Evolutionary conservation across 495 filamentous ascomycete genomes (phyloP).

Genomic region (Hyaloscypha bicolor): DNA sequence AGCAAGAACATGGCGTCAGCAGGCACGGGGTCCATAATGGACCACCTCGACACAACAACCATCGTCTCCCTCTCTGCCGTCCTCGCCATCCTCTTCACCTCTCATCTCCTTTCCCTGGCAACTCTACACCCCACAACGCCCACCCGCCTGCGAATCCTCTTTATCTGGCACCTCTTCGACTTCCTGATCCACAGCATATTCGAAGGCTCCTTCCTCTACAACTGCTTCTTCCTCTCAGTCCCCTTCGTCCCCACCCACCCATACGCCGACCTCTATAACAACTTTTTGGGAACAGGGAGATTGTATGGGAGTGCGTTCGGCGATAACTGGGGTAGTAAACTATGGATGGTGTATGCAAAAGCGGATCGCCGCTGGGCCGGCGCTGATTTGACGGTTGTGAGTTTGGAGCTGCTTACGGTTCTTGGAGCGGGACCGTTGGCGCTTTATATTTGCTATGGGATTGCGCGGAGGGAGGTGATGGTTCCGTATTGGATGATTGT

Average conservation of each 20-base stretch:
- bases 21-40: slow-evolving; percentile 14
- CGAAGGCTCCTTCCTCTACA: slow-evolving; percentile 88
- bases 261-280: slow-evolving; percentile 29
- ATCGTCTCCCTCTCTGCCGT: slow-evolving; percentile 54
- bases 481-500: slow-evolving; percentile 71
- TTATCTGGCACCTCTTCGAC: slow-evolving; percentile 95
- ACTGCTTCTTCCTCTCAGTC: slow-evolving; percentile 81
- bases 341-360: slow-evolving; percentile 94
- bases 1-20: background rate
- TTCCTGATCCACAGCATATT: slow-evolving; percentile 85
- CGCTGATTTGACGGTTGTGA: slow-evolving; percentile 77
- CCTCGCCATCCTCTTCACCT: slow-evolving; percentile 47
- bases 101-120: slow-evolving; percentile 47
- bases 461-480: slow-evolving; percentile 59
- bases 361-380: slow-evolving; percentile 83
- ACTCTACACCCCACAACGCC: slow-evolving; percentile 43
- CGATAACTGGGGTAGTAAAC: slow-evolving; percentile 35
- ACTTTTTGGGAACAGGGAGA: slow-evolving; percentile 47
- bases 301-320: slow-evolving; percentile 77
- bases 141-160: slow-evolving; percentile 63
- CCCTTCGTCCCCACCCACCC: slow-evolving; percentile 41
- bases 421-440: slow-evolving; percentile 74
- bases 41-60: slow-evolving; percentile 54
- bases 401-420: slow-evolving; percentile 85
- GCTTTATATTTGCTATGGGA: slow-evolving; percentile 60